These are phyloP conservation scores for Eimeria necatrix DNA, from an alignment of 169 alveolate species.

Conservation along the genomic window DNA sequence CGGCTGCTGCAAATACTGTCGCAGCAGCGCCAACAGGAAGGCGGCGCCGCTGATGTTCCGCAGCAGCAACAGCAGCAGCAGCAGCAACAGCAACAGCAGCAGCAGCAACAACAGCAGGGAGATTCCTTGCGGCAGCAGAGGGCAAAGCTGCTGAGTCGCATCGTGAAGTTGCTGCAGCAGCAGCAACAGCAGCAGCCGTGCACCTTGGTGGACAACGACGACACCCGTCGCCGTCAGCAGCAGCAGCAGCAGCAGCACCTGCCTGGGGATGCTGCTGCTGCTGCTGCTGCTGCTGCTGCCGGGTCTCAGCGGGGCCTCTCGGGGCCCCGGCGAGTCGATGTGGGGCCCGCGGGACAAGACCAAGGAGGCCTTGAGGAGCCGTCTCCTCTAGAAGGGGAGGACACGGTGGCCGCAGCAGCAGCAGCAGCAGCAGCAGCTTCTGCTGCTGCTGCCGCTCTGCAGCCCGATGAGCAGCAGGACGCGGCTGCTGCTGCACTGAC, in stretches of 20 bases:
- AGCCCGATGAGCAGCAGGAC: conserved; percentile 47
- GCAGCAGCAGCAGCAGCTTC: conserved; percentile 25
- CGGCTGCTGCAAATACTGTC: conserved; percentile 66
- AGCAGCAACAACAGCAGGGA: conserved; percentile 40
- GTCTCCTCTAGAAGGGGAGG: not conserved
- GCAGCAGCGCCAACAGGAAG: conserved; percentile 64
- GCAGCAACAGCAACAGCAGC: conserved; percentile 59
- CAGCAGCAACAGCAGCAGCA: conserved; percentile 67
- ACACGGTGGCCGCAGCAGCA: conserved; percentile 18
- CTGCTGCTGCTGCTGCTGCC: conserved; percentile 39
- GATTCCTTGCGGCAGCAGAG: conserved; percentile 64
- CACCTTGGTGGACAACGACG: conserved; percentile 2
- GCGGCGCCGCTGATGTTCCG: not conserved
- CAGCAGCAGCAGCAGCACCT: conserved; percentile 47
- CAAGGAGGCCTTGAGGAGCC: not conserved
- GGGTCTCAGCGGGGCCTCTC: not conserved
- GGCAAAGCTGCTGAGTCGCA: conserved; percentile 52
- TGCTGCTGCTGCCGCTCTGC: conserved; percentile 28
- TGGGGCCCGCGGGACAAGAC: not conserved
- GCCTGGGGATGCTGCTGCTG: conserved; percentile 14
- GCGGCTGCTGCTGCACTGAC: conserved; percentile 47
- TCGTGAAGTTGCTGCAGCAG: conserved; percentile 44
- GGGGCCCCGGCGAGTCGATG: conserved; percentile 9
- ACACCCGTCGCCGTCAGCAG: not conserved
- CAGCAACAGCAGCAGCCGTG: conserved; percentile 36